Base-by-base conservation (phyloP, 1,284 basidiomycete species). In the Leccinum fuscescens region DNA sequence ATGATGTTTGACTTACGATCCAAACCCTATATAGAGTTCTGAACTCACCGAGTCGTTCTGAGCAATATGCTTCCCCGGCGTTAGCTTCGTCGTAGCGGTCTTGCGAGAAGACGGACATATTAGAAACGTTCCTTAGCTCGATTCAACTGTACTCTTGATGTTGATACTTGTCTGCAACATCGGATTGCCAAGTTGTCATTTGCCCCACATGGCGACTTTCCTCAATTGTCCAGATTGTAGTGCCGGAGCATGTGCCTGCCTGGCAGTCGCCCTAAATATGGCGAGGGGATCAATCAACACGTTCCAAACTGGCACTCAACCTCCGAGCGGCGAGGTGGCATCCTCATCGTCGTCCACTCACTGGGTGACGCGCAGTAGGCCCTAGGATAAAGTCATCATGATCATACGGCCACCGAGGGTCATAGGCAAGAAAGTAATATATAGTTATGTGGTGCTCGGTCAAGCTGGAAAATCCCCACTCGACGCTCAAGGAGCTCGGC, bases 61-160 rank as follows among this genome's bases (percentile, higher is more conserved):
- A 48, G 17, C 37, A 24, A 49, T 15, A 46, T 39, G 54, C 54
- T 8, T 27, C 20, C 11, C 33, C 20, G 29, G 46, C 29, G n/a
- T 58, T 14, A 49, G 58, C 37, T 24, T 39, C 27, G 27, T 53
- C 20, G 42, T 49, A 51, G 39, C 20, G 8, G 24, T 44, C 54
- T 49, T 42, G 48, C 49, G 35, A 61, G 37, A 42, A 54, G 54
- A 55, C 44, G 56, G 33, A 58, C 59, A 31, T 55, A 52, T 35
- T 60, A 65, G 57, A 67, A 20, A 54, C 22, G 22, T 57, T 59
- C 33, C 35, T 49, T 66, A 53, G 55, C 51, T 44, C 46, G 4
- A 51, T 59, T 57, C 22, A 42, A 49, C 42, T 70, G 59, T 72
- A 71, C 39, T 56, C 54, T 42, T 57, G 39, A 53, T 33, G 52